Percentiles rank a stretch among this genome's conserved stretches.
phyloP scores from a whole-genome alignment of 1,284 basidiomycete species.

The Tausonia pullulans region DNA sequence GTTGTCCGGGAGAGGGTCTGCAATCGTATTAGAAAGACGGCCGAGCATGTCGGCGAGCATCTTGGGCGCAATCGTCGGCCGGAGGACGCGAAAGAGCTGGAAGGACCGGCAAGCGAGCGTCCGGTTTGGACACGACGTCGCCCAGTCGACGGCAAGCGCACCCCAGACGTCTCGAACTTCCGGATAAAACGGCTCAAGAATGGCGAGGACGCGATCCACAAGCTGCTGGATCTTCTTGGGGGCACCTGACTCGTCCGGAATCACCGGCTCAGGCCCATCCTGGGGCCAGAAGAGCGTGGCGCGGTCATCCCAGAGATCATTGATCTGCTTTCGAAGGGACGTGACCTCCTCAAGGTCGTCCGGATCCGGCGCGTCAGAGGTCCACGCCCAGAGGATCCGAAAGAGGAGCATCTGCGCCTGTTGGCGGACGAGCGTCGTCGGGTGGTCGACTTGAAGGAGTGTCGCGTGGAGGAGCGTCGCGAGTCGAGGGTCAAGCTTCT shows the following conservation, averaged over 20 bases:
- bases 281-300: slow-evolving; percentile 59
- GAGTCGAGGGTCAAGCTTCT: slow-evolving; percentile 48
- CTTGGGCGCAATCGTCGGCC: slow-evolving; percentile 55
- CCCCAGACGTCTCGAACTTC: slow-evolving; percentile 66
- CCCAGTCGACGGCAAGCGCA: slow-evolving; percentile 68
- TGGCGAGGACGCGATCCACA: slow-evolving; percentile 52
- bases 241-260: slow-evolving; percentile 27
- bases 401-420: slow-evolving; percentile 64
- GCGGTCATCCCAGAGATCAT: slow-evolving; percentile 49
- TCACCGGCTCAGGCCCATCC: slow-evolving; percentile 42
- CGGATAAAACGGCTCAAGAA: slow-evolving; percentile 59
- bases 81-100: slow-evolving; percentile 78
- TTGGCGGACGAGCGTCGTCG: slow-evolving; percentile 54
- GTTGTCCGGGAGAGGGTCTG: slow-evolving; percentile 55
- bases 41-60: slow-evolving; percentile 73
- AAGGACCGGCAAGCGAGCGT: slow-evolving; percentile 79
- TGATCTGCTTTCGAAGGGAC: slow-evolving; percentile 28
- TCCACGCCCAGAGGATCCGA: slow-evolving; percentile 66
- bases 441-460: slow-evolving; percentile 73
- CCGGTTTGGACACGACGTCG: slow-evolving; percentile 74
- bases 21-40: slow-evolving; percentile 72
- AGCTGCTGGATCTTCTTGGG: slow-evolving; percentile 60
- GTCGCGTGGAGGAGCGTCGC: slow-evolving; percentile 68
- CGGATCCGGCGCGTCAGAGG: slow-evolving; percentile 28
- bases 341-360: slow-evolving; percentile 18